phyloP scores from a whole-genome alignment of 176 grass and related monocot species.

The Zizania latifolia region DNA sequence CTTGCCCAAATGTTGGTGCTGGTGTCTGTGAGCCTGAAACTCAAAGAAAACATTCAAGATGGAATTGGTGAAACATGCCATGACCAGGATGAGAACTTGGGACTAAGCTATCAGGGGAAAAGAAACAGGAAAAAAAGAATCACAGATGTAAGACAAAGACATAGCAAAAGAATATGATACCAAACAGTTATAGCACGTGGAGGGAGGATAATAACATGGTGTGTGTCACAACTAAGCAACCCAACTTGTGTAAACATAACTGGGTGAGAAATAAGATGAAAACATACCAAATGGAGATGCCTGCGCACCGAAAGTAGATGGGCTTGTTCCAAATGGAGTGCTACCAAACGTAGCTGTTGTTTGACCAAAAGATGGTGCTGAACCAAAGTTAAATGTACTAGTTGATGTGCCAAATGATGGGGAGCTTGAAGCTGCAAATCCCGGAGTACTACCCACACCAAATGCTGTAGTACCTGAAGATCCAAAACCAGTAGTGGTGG shows the following conservation, averaged over 20 bases:
- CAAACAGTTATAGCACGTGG: constrained; percentile 13
- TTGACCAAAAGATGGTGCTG: constrained; percentile 61
- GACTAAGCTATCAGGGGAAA: neutral
- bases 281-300: constrained; percentile 73
- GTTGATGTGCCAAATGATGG: constrained; percentile 58
- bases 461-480: constrained; percentile 52
- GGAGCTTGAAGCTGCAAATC: constrained; percentile 54
- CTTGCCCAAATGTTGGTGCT: constrained; percentile 64
- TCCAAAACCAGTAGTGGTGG: constrained; percentile 54
- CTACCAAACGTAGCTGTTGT: constrained; percentile 53
- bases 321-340: constrained; percentile 65
- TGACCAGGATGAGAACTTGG: neutral
- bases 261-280: neutral
- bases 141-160: neutral
- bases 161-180: constrained; percentile 4
- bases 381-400: constrained; percentile 66
- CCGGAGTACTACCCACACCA: constrained; percentile 45
- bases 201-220: constrained; percentile 6
- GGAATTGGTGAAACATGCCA: neutral
- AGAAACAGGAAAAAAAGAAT: neutral
- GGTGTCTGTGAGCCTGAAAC: constrained; percentile 62
- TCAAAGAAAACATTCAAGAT: constrained; percentile 23
- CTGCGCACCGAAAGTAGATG: constrained; percentile 69
- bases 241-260: constrained; percentile 24
- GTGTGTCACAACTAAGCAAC: neutral